Percentiles rank a stretch among this genome's conserved stretches.
phyloP scores from a whole-genome alignment of 2,329 filamentous ascomycete genomes.

The Colletotrichum liriopes region DNA sequence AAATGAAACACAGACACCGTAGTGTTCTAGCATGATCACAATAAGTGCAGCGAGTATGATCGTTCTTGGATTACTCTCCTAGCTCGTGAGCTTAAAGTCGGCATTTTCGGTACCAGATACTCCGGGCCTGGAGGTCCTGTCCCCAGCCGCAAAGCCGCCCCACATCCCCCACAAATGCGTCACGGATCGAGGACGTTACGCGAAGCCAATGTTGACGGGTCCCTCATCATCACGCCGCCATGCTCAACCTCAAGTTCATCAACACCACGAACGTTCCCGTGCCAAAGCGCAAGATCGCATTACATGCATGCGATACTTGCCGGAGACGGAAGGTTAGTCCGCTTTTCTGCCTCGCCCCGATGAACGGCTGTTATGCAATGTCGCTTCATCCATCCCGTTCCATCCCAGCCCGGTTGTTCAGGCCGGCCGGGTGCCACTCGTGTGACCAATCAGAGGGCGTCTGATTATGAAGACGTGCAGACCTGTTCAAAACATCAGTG shows the following conservation, averaged over 20 bases:
- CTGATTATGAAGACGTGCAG: neutral
- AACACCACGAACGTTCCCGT: conserved; percentile 39
- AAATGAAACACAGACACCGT: too few relatives aligned
- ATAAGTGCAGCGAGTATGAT: neutral
- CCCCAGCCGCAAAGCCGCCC: neutral
- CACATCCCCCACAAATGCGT: neutral
- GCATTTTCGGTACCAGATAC: neutral
- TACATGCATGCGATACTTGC: conserved; percentile 41
- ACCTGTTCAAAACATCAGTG: neutral
- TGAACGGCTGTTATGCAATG: neutral
- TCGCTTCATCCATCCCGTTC: neutral
- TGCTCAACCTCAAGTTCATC: conserved; percentile 44
- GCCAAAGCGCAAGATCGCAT: conserved; percentile 39
- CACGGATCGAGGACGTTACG: neutral
- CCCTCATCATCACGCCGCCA: conserved; percentile 17
- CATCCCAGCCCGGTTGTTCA: neutral
- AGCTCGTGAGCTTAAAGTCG: neutral
- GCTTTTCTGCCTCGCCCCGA: neutral
- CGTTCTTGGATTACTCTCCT: neutral
- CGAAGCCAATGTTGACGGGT: conserved; percentile 4
- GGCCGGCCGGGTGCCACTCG: neutral
- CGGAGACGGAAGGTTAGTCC: conserved; percentile 42
- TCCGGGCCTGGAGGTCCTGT: neutral
- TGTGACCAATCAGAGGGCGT: conserved; percentile 20
- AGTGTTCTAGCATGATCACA: too few relatives aligned